Evolutionary conservation across 2,329 filamentous ascomycete species (phyloP).

Genomic region (Pseudogymnoascus sp.): DNA sequence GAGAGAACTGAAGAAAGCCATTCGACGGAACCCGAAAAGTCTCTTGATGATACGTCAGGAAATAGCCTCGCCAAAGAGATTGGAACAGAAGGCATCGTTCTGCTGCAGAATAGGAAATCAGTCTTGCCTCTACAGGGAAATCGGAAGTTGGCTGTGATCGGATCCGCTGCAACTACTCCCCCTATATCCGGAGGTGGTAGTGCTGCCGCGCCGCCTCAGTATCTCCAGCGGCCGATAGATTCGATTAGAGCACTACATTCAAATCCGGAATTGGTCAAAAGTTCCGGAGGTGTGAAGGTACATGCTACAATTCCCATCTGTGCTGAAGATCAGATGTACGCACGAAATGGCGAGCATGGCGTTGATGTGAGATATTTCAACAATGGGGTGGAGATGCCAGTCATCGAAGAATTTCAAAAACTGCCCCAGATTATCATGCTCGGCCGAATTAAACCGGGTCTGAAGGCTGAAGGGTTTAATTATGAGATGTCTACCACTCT

Average conservation of each 20-base stretch:
- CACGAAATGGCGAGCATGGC: constrained; percentile 9
- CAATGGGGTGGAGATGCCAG: not conserved
- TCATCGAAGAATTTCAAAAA: constrained; percentile 8
- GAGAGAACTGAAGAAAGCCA: constrained; percentile 8
- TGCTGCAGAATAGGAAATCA: constrained; percentile 22
- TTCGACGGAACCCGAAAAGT: constrained; percentile 13
- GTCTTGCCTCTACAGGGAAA: constrained; percentile 19
- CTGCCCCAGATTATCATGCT: constrained; percentile 8
- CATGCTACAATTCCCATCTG: not conserved
- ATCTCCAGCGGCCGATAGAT: constrained; percentile 16
- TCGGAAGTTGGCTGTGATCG: constrained; percentile 18
- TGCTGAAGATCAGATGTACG: not conserved
- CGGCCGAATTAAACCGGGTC: not conserved
- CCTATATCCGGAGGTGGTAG: constrained; percentile 22
- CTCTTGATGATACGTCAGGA: constrained; percentile 19
- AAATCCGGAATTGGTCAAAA: not conserved
- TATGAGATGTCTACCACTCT: constrained; percentile 10
- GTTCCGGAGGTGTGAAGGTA: not conserved
- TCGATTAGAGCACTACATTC: constrained; percentile 12
- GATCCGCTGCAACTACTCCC: constrained; percentile 17
- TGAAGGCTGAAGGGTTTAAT: constrained; percentile 9
- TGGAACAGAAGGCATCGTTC: constrained; percentile 21
- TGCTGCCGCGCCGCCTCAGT: constrained; percentile 20
- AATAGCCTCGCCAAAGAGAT: constrained; percentile 36
- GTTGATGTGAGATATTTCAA: constrained; percentile 13